These are phyloP conservation scores for Boechera stricta DNA, from an alignment of 345 rosid genomes.

Conservation along the genomic window DNA sequence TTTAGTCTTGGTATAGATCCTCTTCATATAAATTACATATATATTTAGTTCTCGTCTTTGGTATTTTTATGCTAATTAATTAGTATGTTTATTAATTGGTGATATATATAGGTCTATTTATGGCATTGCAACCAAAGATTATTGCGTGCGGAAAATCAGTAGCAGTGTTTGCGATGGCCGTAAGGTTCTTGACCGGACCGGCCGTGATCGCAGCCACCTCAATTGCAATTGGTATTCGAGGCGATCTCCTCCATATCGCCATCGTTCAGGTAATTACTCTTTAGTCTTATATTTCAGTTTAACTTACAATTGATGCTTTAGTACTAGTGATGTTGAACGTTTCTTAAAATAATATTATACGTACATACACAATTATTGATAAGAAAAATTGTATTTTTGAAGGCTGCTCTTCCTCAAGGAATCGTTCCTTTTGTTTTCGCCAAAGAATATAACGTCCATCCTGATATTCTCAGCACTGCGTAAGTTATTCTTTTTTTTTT, in stretches of 20 bases:
- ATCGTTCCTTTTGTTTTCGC: conserved; percentile 78
- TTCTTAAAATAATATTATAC: not conserved
- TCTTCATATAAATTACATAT: not conserved
- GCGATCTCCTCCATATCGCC: conserved; percentile 72
- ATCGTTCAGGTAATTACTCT: conserved; percentile 64
- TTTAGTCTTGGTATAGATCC: conserved; percentile 69
- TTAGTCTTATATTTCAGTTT: not conserved
- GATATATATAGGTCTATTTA: conserved; percentile 62
- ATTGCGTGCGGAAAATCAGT: conserved; percentile 85
- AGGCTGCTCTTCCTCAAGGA: conserved; percentile 84
- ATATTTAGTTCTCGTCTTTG: not conserved
- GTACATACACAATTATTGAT: conserved; percentile 1
- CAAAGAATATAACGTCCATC: conserved; percentile 68
- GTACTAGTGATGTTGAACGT: not conserved
- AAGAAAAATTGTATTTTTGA: not conserved
- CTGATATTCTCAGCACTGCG: conserved; percentile 76
- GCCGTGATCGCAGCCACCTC: conserved; percentile 90
- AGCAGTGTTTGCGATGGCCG: conserved; percentile 83
- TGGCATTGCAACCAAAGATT: conserved; percentile 84
- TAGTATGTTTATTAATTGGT: not conserved
- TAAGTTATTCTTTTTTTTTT: conserved; percentile 43
- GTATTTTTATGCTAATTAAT: not conserved
- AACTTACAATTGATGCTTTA: not conserved
- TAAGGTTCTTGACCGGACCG: conserved; percentile 80
- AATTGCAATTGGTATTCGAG: conserved; percentile 78